phyloP scores from a whole-genome alignment of 495 filamentous ascomycete species.

The Hyphodiscus hymeniophilus region DNA sequence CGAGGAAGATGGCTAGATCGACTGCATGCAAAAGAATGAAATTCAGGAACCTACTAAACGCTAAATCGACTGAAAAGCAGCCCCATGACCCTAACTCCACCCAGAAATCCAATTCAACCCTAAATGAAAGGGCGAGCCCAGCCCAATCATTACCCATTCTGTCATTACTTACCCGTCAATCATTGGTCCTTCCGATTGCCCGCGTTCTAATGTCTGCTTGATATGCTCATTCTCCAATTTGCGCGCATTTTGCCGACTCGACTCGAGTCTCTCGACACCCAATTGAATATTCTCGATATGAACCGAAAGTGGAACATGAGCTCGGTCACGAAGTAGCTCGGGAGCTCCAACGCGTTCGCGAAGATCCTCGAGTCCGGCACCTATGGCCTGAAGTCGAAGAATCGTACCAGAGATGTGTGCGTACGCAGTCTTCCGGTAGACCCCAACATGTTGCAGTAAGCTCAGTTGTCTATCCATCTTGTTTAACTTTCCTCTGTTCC shows the following conservation, averaged over 20 bases:
- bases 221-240: slow-evolving; percentile 51
- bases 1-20: no score
- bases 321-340: slow-evolving; percentile 39
- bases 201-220: slow-evolving; percentile 39
- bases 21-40: no score
- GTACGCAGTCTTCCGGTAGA: slow-evolving; percentile 51
- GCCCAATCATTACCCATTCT: no score
- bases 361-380: slow-evolving; percentile 56
- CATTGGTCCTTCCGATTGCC: slow-evolving; percentile 21
- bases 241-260: slow-evolving; percentile 43
- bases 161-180: neutral
- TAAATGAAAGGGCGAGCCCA: no score
- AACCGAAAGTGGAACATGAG: slow-evolving; percentile 51
- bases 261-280: slow-evolving; percentile 57
- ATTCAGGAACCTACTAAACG: no score
- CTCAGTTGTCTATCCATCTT: slow-evolving; percentile 48
- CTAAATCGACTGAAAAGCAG: no score
- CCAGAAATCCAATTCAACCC: no score
- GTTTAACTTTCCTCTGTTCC: slow-evolving; percentile 44
- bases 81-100: no score
- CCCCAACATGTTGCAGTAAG: slow-evolving; percentile 48
- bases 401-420: slow-evolving; percentile 51
- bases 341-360: slow-evolving; percentile 55
- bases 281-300: slow-evolving; percentile 62
- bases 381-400: slow-evolving; percentile 58